Evolutionary conservation across 495 filamentous ascomycete species (phyloP), one percentile per base, ranked within the genome.

Genomic region (Polyplosphaeria fusca): DNA sequence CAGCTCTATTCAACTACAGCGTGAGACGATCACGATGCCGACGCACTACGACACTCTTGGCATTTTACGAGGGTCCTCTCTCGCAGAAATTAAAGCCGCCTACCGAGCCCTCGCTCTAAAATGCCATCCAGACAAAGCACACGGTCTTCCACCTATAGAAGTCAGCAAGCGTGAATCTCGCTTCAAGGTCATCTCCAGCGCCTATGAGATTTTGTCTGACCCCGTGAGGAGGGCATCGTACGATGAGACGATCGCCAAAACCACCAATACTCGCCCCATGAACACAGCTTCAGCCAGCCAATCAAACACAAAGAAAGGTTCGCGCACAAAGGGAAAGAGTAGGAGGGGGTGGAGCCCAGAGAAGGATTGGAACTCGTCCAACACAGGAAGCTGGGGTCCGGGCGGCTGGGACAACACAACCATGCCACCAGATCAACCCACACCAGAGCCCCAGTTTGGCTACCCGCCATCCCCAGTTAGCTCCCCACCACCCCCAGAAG

Each of bases 21-120:
- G n/a, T n/a, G n/a, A n/a, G n/a, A n/a, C n/a, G n/a, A 42, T 16
- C 11, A 46, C 42, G 20, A 46, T 46, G 42, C 24, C 3, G 27
- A 48, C 16, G 13, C 27, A 30, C 45, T 48, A 48, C 45, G 25
- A 48, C n/a, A 32, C 18, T 3, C 45, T 48, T 14, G 25, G 25
- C 18, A 27, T 48, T 14, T 23, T 20, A 5, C 45, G 45, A n/a
- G 19, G 18, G 11, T 23, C 45, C 3, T 5, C 25, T 4, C 4
- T 14, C 3, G 16, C 13, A 9, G 25, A 4, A 14, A 48, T 52
- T 37, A 42, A 9, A 9, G 20, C 9, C 11, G 20, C 7, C 11
- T 42, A 13, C 18, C 9, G 9, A 20, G 19, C 9, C 11, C 7
- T 42, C 7, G 39, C 39, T 5, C 9, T 12, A 12, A 26, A 13